These are phyloP conservation scores for Eruca vesicaria DNA, from an alignment of 441 rosid species.

Conservation along the genomic window DNA sequence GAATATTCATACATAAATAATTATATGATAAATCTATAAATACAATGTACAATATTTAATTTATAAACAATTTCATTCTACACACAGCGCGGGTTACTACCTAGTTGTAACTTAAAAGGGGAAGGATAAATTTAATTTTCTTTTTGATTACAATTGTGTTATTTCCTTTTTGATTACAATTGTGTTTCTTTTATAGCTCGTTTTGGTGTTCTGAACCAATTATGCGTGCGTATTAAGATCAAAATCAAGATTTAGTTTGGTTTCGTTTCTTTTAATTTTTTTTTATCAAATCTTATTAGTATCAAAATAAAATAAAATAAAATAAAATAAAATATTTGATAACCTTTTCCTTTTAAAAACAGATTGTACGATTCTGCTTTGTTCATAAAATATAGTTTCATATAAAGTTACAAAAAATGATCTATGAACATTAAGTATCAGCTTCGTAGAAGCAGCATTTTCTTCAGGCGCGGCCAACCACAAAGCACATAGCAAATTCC, in stretches of 20 bases:
- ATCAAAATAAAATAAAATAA: not conserved
- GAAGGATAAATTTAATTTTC: not conserved
- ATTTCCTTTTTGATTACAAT: too few relatives aligned
- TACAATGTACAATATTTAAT: too few relatives aligned
- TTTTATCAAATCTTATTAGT: not conserved
- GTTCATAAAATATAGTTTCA: not conserved
- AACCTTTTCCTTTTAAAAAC: not conserved
- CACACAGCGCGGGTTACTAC: too few relatives aligned
- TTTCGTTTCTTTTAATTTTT: not conserved
- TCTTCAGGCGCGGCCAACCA: not conserved
- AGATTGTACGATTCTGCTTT: not conserved
- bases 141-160: too few relatives aligned
- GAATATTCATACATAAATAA: too few relatives aligned
- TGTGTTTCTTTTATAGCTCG: not conserved
- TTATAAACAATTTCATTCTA: too few relatives aligned
- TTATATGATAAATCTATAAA: too few relatives aligned
- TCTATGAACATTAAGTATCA: not conserved
- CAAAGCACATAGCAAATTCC: slow-evolving; percentile 2
- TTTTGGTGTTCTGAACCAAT: not conserved
- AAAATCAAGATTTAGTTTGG: not conserved
- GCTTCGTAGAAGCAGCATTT: not conserved
- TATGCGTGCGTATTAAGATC: not conserved
- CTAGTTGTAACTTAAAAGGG: not conserved
- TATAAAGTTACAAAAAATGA: not conserved
- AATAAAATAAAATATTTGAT: too few relatives aligned